Conservation (phyloP, 164 flowering plant genomes). For the Tetrastigma voinierianum region DNA sequence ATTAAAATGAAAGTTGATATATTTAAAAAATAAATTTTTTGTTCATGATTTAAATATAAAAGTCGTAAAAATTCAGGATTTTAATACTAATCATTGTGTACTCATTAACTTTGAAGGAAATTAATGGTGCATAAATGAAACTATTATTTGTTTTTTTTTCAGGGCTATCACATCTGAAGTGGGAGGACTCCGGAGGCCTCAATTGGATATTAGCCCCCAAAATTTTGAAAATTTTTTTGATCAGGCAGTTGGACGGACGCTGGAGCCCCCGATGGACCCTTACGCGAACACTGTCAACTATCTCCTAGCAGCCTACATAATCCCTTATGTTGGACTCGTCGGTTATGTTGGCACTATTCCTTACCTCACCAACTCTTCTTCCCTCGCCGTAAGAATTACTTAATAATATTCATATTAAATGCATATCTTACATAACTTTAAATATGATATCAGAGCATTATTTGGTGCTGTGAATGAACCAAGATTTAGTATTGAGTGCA, state of each 20-base stretch:
- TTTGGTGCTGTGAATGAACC: too few species aligned
- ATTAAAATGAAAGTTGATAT: too few species aligned
- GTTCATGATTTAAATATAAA: too few species aligned
- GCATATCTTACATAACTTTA: too few species aligned
- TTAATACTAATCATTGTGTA: too few species aligned
- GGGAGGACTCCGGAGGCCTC: conserved; percentile 64
- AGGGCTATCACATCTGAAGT: conserved; percentile 48
- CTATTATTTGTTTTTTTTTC: conserved; percentile 10
- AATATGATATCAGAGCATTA: too few species aligned
- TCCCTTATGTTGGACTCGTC: conserved; percentile 71
- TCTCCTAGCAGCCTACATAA: conserved; percentile 43
- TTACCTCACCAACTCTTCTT: neutral
- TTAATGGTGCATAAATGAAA: too few species aligned
- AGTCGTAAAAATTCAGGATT: too few species aligned
- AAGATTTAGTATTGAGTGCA: too few species aligned
- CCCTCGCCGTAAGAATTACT: conserved; percentile 1
- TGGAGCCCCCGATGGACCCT: conserved; percentile 69
- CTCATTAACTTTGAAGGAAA: too few species aligned
- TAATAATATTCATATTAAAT: too few species aligned
- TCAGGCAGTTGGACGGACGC: conserved; percentile 37
- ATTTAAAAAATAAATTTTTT: too few species aligned
- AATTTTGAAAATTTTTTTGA: conserved; percentile 41
- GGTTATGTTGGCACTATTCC: conserved; percentile 75
- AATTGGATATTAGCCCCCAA: conserved; percentile 37
- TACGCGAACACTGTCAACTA: conserved; percentile 48